Evolutionary conservation across 1,284 basidiomycete genomes (phyloP), one percentile per base, ranked within the genome.

Genomic region (Caloboletus inedulis): DNA sequence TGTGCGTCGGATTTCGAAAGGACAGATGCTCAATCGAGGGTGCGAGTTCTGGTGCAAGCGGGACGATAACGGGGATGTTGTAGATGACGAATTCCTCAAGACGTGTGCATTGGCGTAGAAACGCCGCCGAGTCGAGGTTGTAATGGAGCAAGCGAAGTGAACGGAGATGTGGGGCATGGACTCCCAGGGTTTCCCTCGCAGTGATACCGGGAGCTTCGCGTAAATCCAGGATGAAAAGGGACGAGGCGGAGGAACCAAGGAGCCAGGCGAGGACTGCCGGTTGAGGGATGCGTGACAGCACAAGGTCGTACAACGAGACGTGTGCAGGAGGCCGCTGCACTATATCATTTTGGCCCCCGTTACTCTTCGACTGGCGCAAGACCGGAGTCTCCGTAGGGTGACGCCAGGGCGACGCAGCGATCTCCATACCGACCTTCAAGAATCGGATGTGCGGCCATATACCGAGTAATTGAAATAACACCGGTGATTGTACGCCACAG

Each of bases 111-210:
- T 62, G 60, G 21, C 59, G 59, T 25, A 79, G 52, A 33, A 77
- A 58, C 12, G 63, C 62, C 2, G 66, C 64, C 0, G 71, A 63
- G 13, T 68, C 61, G 7, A 51, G 27, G 53, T 61, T 71, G 57
- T 71, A 72, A 39, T 70, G 66, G 52, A 73, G 67, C 12, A 79
- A 50, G 27, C 76, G 74, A 40, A 79, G 66, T 2, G 77, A 78
- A 31, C 71, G 71, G 19, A 79, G 63, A 19, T 60, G 55, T 4
- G 68, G 62, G 0, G 69, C 70, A 43, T 74, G 68, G 0, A 25
- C 43, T 14, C 51, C 54, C n/a, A 78, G 57, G 8, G 68, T 57
- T 8, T 59, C 44, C 25, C 63, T 51, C 30, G 69, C 62, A 3
- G 55, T 49, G 3, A 51, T 36, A 16, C 72, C 69, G 0, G 72